These are phyloP conservation scores for Chrysoporthe austroafricana DNA, from an alignment of 2,329 filamentous ascomycete genomes.

Conservation along the genomic window DNA sequence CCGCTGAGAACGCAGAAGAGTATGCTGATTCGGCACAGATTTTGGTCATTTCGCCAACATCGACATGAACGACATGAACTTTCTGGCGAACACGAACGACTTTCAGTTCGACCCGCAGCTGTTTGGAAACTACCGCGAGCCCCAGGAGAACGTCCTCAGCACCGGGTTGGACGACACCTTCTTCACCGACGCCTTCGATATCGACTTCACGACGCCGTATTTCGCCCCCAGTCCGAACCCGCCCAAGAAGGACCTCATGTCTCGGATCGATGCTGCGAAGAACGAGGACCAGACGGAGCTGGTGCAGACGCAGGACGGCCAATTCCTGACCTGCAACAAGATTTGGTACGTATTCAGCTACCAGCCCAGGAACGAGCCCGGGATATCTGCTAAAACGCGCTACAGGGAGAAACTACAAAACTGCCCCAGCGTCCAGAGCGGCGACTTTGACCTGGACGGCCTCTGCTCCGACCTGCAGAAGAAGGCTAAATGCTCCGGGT, in stretches of 20 bases:
- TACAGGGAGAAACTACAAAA: slow-evolving; percentile 85
- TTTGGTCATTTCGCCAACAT: slow-evolving; percentile 47
- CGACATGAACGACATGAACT: slow-evolving; percentile 66
- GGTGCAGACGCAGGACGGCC: slow-evolving; percentile 55
- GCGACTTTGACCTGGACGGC: slow-evolving; percentile 91
- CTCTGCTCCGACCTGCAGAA: slow-evolving; percentile 91
- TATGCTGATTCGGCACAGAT: slow-evolving; percentile 36
- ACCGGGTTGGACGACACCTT: slow-evolving; percentile 72
- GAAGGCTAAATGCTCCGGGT: slow-evolving; percentile 94
- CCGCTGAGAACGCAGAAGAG: not conserved
- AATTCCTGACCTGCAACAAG: slow-evolving; percentile 82
- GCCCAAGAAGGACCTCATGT: slow-evolving; percentile 72
- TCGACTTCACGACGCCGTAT: slow-evolving; percentile 81
- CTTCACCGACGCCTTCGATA: slow-evolving; percentile 77
- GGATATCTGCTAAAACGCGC: slow-evolving; percentile 44
- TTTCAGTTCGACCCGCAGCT: slow-evolving; percentile 89
- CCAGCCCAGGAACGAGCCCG: not conserved
- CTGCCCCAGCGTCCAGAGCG: slow-evolving; percentile 84
- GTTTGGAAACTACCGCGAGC: slow-evolving; percentile 90
- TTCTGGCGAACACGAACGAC: slow-evolving; percentile 77
- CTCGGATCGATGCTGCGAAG: slow-evolving; percentile 76
- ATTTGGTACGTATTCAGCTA: slow-evolving; percentile 73
- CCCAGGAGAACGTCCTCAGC: slow-evolving; percentile 77
- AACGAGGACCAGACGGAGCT: slow-evolving; percentile 65
- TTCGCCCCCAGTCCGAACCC: slow-evolving; percentile 60